Evolutionary conservation across 1,139 yeast species (phyloP).

Genomic region (Suhomyces terraborum): DNA sequence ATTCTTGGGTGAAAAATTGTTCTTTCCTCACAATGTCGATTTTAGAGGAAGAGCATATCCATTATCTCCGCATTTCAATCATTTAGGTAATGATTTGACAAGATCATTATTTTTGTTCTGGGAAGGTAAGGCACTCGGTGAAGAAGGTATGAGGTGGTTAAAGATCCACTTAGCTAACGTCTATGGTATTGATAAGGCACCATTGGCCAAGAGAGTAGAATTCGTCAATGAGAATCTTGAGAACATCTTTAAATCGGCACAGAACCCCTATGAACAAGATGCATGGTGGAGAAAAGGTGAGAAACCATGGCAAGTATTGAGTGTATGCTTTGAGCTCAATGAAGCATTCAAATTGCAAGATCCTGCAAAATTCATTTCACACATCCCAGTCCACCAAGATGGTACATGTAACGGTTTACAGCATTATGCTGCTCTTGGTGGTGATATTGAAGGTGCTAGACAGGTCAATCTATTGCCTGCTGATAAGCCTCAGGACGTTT

Average conservation of each 20-base stretch:
- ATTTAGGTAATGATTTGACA: slow-evolving; percentile 88
- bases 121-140: slow-evolving; percentile 83
- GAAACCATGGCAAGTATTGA: slow-evolving; percentile 93
- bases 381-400: slow-evolving; percentile 93
- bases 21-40: slow-evolving; percentile 91
- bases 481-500: slow-evolving; percentile 89
- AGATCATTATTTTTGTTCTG: slow-evolving; percentile 84
- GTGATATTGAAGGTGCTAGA: slow-evolving; percentile 90
- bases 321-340: slow-evolving; percentile 77
- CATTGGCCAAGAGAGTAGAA: slow-evolving; percentile 71
- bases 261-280: slow-evolving; percentile 57
- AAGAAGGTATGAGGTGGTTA: slow-evolving; percentile 77
- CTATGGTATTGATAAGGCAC: slow-evolving; percentile 83
- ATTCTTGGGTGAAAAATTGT: slow-evolving; percentile 82
- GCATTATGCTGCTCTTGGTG: slow-evolving; percentile 97
- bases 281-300: slow-evolving; percentile 89
- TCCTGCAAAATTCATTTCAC: slow-evolving; percentile 74
- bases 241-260: slow-evolving; percentile 65
- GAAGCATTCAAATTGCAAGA: slow-evolving; percentile 71
- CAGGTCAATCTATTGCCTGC: slow-evolving; percentile 87
- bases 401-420: slow-evolving; percentile 98
- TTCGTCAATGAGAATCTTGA: slow-evolving; percentile 72
- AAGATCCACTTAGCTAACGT: slow-evolving; percentile 89
- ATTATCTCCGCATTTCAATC: slow-evolving; percentile 75
- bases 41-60: slow-evolving; percentile 98